These are phyloP conservation scores for Isabelozyma rhagii DNA, from an alignment of 805 yeast genomes.

Conservation along the genomic window DNA sequence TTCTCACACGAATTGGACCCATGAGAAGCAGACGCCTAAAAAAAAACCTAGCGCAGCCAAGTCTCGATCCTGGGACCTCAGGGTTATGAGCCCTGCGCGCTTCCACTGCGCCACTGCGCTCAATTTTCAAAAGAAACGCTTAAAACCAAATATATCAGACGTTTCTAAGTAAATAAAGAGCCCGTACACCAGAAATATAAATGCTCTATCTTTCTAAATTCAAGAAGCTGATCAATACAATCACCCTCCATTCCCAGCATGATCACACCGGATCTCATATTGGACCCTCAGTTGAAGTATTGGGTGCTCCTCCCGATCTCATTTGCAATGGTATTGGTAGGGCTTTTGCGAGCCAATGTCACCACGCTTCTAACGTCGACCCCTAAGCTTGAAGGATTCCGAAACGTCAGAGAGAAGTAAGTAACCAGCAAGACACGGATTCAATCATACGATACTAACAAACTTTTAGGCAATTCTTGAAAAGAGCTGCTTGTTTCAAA, in stretches of 20 bases:
- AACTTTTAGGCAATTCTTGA: constrained; percentile 48
- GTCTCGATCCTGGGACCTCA: constrained; percentile 98
- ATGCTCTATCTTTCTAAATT: too few relatives aligned
- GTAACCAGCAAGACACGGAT: constrained; percentile 6
- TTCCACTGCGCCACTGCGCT: constrained; percentile 99
- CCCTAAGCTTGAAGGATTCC: constrained; percentile 51
- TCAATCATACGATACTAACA: constrained; percentile 6
- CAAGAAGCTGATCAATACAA: too few relatives aligned
- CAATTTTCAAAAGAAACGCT: neutral
- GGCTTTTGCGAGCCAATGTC: constrained; percentile 68
- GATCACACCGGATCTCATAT: constrained; percentile 27
- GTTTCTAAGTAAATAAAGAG: too few relatives aligned
- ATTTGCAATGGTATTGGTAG: constrained; percentile 84
- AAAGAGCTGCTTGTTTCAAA: constrained; percentile 56
- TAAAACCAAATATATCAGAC: too few relatives aligned
- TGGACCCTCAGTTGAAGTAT: constrained; percentile 78
- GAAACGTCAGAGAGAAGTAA: constrained; percentile 37
- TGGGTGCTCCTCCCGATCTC: constrained; percentile 94
- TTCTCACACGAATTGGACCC: neutral
- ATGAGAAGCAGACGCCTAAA: neutral
- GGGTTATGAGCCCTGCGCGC: constrained; percentile 99
- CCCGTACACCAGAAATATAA: too few relatives aligned
- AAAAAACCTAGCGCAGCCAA: constrained; percentile 77
- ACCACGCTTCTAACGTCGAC: constrained; percentile 58
- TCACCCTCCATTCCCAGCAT: neutral